A percentile compares a stretch with the other conserved stretches of the same genome.
Evolutionary conservation across 257 asterid species (phyloP).

Genomic region (Lycium barbarum): DNA sequence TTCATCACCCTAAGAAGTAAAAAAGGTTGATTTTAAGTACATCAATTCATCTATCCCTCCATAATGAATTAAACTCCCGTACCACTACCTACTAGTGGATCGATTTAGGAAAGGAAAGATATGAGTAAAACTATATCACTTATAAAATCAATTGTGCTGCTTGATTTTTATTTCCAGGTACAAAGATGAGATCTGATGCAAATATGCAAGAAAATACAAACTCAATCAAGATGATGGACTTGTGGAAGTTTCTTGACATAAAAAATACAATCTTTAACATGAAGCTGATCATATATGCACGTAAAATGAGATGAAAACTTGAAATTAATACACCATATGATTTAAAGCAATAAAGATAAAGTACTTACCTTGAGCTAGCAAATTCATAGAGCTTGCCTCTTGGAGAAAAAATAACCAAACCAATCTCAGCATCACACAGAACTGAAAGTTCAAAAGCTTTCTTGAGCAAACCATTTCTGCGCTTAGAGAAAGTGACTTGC

Average conservation of each 20-base stretch:
- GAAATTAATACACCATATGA: neutral
- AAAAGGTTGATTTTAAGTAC: neutral
- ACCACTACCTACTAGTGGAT: no score
- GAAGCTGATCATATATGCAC: neutral
- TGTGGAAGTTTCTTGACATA: neutral
- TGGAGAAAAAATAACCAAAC: slow-evolving; percentile 76
- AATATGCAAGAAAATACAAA: neutral
- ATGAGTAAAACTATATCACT: neutral
- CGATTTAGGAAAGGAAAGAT: no score
- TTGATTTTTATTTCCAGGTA: neutral
- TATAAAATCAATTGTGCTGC: neutral
- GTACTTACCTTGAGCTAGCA: slow-evolving; percentile 68
- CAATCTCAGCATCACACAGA: slow-evolving; percentile 87
- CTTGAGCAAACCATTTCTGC: slow-evolving; percentile 81
- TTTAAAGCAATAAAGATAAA: neutral
- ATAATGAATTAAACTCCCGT: no score
- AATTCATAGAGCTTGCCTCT: slow-evolving; percentile 85
- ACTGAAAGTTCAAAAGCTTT: slow-evolving; percentile 89
- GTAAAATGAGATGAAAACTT: neutral
- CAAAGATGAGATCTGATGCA: slow-evolving; percentile 17
- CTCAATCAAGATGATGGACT: neutral
- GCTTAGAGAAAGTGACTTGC: slow-evolving; percentile 91
- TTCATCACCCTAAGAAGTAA: neutral
- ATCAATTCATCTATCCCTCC: neutral
- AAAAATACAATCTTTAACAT: neutral